A percentile compares a stretch with the other conserved stretches of the same genome.
Evolutionary conservation across 371 early-diverging fungal genomes (phyloP).

Genomic region (Saksenaea vasiformis): DNA sequence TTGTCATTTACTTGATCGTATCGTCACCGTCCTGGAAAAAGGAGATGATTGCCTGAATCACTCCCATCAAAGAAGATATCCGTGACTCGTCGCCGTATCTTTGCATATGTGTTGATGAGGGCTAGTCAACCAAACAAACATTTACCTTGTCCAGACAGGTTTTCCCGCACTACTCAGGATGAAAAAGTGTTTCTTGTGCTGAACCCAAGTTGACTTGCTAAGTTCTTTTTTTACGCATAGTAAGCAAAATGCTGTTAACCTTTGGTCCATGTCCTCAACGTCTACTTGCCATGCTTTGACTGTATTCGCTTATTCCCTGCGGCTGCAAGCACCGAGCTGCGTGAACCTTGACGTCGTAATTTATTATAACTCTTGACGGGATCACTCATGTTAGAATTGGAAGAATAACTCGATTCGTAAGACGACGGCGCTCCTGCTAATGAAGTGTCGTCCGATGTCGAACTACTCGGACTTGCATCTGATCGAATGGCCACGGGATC

Average conservation of each 20-base stretch:
- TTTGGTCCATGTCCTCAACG: neutral
- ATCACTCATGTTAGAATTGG: constrained; percentile 39
- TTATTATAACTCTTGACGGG: constrained; percentile 39
- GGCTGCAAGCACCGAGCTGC: constrained; percentile 31
- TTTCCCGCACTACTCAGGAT: constrained; percentile 88
- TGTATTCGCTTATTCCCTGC: constrained; percentile 8
- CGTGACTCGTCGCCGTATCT: constrained; percentile 91
- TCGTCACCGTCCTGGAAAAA: constrained; percentile 86
- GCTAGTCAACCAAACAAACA: neutral
- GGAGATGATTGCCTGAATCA: constrained; percentile 89
- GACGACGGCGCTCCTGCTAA: constrained; percentile 16
- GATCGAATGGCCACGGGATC: constrained; percentile 9
- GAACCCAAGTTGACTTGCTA: constrained; percentile 48
- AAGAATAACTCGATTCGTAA: constrained; percentile 37
- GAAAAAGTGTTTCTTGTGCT: constrained; percentile 79
- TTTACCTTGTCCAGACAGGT: constrained; percentile 79
- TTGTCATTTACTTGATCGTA: constrained; percentile 57
- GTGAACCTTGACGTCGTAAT: constrained; percentile 38
- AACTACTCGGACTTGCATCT: constrained; percentile 5
- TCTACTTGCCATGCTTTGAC: constrained; percentile 16
- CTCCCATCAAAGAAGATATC: constrained; percentile 87
- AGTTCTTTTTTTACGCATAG: constrained; percentile 4
- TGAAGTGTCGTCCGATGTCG: constrained; percentile 18
- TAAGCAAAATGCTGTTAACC: neutral
- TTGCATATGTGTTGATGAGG: neutral